These are phyloP conservation scores for Solanum etuberosum DNA, from an alignment of 257 asterid genomes.

Conservation along the genomic window DNA sequence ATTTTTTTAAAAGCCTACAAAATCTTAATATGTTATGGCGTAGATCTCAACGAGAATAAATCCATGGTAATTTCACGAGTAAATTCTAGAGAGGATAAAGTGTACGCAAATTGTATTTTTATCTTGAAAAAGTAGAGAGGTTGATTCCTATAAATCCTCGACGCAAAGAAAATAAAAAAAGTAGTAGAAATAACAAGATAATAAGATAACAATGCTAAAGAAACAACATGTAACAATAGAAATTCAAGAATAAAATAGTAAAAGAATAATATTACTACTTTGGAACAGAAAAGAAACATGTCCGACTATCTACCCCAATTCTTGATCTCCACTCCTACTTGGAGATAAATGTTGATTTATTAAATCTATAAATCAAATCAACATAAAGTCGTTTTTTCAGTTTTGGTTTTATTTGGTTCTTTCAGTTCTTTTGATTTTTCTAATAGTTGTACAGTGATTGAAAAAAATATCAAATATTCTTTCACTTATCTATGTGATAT, in stretches of 20 bases:
- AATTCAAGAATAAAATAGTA: neutral
- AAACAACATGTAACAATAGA: neutral
- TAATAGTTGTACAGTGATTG: neutral
- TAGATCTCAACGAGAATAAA: neutral
- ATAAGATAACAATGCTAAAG: neutral
- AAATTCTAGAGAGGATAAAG: too few species aligned
- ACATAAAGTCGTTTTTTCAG: neutral
- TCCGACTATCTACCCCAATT: neutral
- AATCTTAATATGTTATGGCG: neutral
- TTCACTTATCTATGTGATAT: neutral
- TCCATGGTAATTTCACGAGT: neutral
- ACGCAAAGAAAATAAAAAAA: neutral
- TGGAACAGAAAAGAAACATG: neutral
- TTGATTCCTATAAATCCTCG: neutral
- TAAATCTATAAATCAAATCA: too few species aligned
- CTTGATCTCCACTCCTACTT: neutral
- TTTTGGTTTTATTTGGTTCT: neutral
- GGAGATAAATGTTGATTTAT: neutral
- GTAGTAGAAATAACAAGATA: neutral
- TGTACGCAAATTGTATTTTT: too few species aligned
- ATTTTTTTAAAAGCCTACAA: neutral
- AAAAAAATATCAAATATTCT: neutral
- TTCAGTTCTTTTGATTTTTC: neutral
- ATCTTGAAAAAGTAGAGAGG: neutral
- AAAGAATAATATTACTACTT: neutral